Evolutionary conservation across 208 protist genomes (phyloP).

Genomic region (Leishmania mexicana): DNA sequence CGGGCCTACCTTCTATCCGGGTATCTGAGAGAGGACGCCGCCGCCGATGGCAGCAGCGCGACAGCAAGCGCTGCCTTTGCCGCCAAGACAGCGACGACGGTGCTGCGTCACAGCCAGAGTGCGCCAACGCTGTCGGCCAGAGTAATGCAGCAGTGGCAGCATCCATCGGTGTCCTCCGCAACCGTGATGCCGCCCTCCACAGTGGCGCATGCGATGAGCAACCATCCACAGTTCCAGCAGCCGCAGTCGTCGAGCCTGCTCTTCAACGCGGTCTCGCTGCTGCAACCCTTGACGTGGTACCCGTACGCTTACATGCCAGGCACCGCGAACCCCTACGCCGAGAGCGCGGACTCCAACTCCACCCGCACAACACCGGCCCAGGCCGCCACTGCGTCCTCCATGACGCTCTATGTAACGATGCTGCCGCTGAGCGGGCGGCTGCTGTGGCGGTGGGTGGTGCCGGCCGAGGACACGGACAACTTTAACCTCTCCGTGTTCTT

Average conservation of each 20-base stretch:
- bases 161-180: not conserved
- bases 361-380: conserved; percentile 16
- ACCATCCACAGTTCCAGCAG: not conserved
- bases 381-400: conserved; percentile 28
- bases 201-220: not conserved
- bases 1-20: conserved; percentile 15
- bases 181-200: not conserved
- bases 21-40: conserved; percentile 8
- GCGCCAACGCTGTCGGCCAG: not conserved
- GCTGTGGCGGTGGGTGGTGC: conserved; percentile 63
- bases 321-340: conserved; percentile 37
- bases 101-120: conserved; percentile 13
- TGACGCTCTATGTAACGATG: conserved; percentile 40
- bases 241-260: not conserved
- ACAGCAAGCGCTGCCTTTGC: not conserved
- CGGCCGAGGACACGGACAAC: conserved; percentile 61
- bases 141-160: not conserved
- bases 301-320: conserved; percentile 45
- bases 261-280: conserved; percentile 9
- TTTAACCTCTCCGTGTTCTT: conserved; percentile 83
- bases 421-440: conserved; percentile 52
- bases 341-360: conserved; percentile 13
- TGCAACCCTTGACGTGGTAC: conserved; percentile 40
- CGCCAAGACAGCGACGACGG: not conserved
- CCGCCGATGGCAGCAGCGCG: not conserved